Evolutionary conservation across 331 rosid species (phyloP).

Genomic region (Saraca asoca): DNA sequence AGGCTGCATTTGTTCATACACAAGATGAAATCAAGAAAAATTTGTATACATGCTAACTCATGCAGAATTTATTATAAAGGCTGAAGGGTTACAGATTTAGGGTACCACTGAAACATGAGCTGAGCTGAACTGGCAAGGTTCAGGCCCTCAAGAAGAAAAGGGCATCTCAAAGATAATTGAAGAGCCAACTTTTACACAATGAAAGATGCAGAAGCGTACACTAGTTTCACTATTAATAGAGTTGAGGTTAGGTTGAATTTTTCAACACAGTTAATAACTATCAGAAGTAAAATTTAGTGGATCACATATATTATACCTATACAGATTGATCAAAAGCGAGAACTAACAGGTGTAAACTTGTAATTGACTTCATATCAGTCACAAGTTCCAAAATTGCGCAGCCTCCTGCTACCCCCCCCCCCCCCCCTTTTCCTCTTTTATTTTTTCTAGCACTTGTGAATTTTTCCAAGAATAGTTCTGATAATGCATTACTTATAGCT

Average conservation of each 20-base stretch:
- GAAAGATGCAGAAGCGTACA: background rate
- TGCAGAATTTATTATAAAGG: background rate
- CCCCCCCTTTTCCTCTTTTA: too few species aligned
- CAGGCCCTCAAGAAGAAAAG: background rate
- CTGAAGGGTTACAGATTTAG: background rate
- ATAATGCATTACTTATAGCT: background rate
- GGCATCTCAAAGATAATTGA: conserved; percentile 10
- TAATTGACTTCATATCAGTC: too few species aligned
- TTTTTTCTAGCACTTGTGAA: too few species aligned
- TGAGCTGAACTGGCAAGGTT: conserved; percentile 8
- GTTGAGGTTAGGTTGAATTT: too few species aligned
- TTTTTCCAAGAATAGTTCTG: background rate
- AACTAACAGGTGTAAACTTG: too few species aligned
- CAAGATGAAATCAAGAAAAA: background rate
- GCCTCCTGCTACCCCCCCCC: too few species aligned
- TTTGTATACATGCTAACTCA: conserved; percentile 4
- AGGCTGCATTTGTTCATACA: background rate
- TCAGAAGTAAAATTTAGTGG: too few species aligned
- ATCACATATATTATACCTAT: too few species aligned
- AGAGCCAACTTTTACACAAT: conserved; percentile 3
- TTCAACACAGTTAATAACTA: too few species aligned
- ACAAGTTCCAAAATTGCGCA: too few species aligned
- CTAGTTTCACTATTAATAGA: too few species aligned
- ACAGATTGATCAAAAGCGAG: too few species aligned
- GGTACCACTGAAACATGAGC: conserved; percentile 11